Conservation (phyloP, 2,329 filamentous ascomycete species). For the Fusarium setosum region DNA sequence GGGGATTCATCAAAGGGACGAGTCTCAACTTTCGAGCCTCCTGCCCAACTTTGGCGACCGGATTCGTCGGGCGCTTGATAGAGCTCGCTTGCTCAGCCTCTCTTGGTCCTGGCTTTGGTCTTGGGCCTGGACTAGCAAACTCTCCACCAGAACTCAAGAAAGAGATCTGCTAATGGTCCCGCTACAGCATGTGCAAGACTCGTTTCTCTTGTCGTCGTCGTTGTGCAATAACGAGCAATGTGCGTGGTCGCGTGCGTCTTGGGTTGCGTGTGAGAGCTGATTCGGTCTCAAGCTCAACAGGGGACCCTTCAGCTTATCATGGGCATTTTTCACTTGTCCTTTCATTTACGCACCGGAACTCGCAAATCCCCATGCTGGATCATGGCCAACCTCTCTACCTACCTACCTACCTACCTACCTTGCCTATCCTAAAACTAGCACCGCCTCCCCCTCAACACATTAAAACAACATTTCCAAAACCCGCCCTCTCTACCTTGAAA, state of each 20-base stretch:
- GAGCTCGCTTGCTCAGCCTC: constrained; percentile 33
- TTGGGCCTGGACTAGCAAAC: background rate
- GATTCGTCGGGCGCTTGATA: constrained; percentile 36
- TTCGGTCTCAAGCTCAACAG: constrained; percentile 25
- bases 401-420: too few species aligned
- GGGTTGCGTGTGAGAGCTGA: constrained; percentile 19
- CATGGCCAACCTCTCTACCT: background rate
- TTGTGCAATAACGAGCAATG: too few species aligned
- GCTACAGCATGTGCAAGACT: background rate
- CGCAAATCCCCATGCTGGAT: too few species aligned
- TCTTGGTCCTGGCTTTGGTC: constrained; percentile 5
- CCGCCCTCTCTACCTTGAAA: constrained; percentile 8
- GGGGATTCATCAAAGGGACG: constrained; percentile 5
- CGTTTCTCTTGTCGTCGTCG: background rate
- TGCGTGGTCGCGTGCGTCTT: constrained; percentile 30
- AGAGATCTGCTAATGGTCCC: background rate
- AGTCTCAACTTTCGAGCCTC: constrained; percentile 23
- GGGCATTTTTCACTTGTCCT: background rate
- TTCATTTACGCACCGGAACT: background rate
- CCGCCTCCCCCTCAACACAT: constrained; percentile 7
- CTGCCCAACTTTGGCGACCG: constrained; percentile 19
- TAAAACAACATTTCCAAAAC: constrained; percentile 13
- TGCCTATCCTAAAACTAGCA: constrained; percentile 4
- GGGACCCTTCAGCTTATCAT: constrained; percentile 8
- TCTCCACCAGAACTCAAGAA: background rate